A percentile compares a stretch with the other conserved stretches of the same genome.
phyloP scores from a whole-genome alignment of 805 yeast genomes.

The Candida hungchunana region DNA sequence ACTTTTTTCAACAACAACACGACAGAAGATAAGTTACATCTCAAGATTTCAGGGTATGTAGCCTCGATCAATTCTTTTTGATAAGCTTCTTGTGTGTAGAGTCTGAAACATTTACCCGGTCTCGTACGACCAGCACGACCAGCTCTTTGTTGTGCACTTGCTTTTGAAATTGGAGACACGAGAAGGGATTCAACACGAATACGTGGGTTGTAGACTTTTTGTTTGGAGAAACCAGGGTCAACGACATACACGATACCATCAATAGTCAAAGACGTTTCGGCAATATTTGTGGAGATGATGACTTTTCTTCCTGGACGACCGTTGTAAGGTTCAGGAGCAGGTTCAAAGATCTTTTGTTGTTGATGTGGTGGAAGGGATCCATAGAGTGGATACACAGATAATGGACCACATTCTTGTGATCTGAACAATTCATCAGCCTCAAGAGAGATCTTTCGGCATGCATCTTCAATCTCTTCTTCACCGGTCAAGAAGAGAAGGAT shows the following conservation, averaged over 20 bases:
- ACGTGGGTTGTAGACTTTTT: conserved; percentile 94
- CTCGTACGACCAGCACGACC: conserved; percentile 99
- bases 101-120: conserved; percentile 95
- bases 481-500: conserved; percentile 85
- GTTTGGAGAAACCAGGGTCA: conserved; percentile 96
- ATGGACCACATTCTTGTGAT: conserved; percentile 87
- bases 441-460: conserved; percentile 79
- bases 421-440: conserved; percentile 87
- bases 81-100: conserved; percentile 96
- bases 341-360: conserved; percentile 90
- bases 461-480: conserved; percentile 97
- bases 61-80: conserved; percentile 91
- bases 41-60: conserved; percentile 90
- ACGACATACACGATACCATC: conserved; percentile 97
- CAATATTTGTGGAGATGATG: conserved; percentile 89
- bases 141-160: conserved; percentile 97
- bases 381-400: conserved; percentile 86
- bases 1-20: conserved; percentile 90
- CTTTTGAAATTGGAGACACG: conserved; percentile 95
- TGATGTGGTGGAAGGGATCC: conserved; percentile 96
- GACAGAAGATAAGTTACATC: conserved; percentile 87
- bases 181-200: conserved; percentile 90
- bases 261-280: conserved; percentile 95
- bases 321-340: conserved; percentile 71
- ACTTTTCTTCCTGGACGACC: conserved; percentile 96